These are phyloP conservation scores for Chrysopogon serrulatus DNA, from an alignment of 176 grass and related monocot genomes.

Conservation along the genomic window DNA sequence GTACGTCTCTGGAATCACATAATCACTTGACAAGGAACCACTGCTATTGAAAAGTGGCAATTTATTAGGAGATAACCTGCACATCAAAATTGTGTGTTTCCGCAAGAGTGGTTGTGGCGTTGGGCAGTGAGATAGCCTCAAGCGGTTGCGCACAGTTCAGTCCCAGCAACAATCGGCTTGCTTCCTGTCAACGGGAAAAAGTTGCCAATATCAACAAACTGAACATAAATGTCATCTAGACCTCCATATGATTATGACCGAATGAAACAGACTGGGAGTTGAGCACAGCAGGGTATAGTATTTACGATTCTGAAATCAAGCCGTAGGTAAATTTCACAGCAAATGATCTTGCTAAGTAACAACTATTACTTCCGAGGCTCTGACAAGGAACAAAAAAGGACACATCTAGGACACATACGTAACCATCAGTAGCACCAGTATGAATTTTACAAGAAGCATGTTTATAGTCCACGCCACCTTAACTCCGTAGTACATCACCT, in stretches of 20 bases:
- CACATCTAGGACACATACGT: background rate
- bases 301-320: background rate
- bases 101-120: constrained; percentile 36
- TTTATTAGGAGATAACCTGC: constrained; percentile 48
- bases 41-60: background rate
- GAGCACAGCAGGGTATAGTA: background rate
- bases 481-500: background rate
- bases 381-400: background rate
- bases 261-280: background rate
- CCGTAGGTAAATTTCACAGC: background rate
- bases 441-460: background rate
- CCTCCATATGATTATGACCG: background rate
- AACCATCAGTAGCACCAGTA: background rate
- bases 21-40: background rate
- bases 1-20: background rate
- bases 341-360: background rate
- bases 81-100: constrained; percentile 66
- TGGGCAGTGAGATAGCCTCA: constrained; percentile 43
- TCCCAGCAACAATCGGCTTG: constrained; percentile 69
- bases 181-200: constrained; percentile 52
- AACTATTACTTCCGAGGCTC: background rate
- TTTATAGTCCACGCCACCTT: background rate
- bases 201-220: background rate
- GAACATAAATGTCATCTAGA: background rate
- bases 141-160: constrained; percentile 74